phyloP scores from a whole-genome alignment of 495 filamentous ascomycete species.

The Trichodelitschia bisporula region DNA sequence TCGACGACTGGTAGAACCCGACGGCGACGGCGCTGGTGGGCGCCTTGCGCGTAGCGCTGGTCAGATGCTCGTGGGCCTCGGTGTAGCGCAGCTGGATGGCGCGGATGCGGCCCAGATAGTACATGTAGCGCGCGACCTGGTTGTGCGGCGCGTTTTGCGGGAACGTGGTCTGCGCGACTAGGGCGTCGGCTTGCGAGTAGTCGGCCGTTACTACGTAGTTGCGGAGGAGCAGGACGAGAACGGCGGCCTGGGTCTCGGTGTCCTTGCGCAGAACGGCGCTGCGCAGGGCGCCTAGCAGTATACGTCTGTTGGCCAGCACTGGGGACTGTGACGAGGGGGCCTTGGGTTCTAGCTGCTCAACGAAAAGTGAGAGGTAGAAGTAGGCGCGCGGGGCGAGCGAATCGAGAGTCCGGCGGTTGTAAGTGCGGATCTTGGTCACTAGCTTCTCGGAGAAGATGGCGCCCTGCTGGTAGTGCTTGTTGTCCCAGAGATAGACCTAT shows the following conservation, averaged over 20 bases:
- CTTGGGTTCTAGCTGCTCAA: constrained; percentile 63
- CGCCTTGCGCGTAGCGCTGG: constrained; percentile 78
- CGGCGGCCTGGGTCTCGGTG: constrained; percentile 81
- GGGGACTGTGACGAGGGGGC: constrained; percentile 70
- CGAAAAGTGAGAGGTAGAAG: constrained; percentile 91
- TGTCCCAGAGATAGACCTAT: constrained; percentile 76
- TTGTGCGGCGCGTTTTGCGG: constrained; percentile 85
- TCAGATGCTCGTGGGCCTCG: constrained; percentile 84
- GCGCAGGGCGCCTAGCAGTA: constrained; percentile 65
- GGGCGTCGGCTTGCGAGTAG: constrained; percentile 84
- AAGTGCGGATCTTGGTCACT: constrained; percentile 56
- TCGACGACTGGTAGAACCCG: constrained; percentile 86
- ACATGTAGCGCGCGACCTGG: constrained; percentile 88
- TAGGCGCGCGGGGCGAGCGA: constrained; percentile 85
- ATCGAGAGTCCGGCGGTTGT: constrained; percentile 87
- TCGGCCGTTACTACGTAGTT: constrained; percentile 93
- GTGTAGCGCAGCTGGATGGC: constrained; percentile 92
- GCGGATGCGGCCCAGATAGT: constrained; percentile 86
- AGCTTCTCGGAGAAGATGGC: constrained; percentile 61
- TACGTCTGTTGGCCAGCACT: constrained; percentile 62
- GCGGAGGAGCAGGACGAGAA: constrained; percentile 80
- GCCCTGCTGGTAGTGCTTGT: constrained; percentile 50
- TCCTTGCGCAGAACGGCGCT: constrained; percentile 91
- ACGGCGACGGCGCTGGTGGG: constrained; percentile 70
- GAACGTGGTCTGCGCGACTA: constrained; percentile 87